phyloP scores from a whole-genome alignment of 257 asterid genomes.

The Paraleonurus japonicus region DNA sequence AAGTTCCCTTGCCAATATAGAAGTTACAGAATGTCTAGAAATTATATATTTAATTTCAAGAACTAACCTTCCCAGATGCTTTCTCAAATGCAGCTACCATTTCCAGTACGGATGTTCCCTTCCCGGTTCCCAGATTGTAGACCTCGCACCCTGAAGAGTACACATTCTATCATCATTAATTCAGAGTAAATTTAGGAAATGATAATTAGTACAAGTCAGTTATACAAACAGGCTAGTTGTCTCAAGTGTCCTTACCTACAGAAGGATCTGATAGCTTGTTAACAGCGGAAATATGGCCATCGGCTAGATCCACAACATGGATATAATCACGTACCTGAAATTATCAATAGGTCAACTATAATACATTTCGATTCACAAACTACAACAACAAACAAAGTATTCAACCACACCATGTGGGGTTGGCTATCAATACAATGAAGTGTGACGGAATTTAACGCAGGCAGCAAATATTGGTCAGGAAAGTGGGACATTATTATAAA shows the following conservation, averaged over 20 bases:
- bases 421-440: neutral
- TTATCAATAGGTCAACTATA: neutral
- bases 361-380: neutral
- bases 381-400: neutral
- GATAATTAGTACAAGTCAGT: neutral
- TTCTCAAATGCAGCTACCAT: conserved; percentile 95
- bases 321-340: conserved; percentile 91
- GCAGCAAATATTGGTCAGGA: neutral
- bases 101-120: conserved; percentile 93
- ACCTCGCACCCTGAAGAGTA: conserved; percentile 80
- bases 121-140: conserved; percentile 93
- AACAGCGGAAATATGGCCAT: conserved; percentile 90
- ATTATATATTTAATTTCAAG: neutral
- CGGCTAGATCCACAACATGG: conserved; percentile 91
- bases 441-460: neutral
- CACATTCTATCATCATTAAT: neutral
- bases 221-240: neutral
- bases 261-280: conserved; percentile 75
- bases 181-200: neutral
- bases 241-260: conserved; percentile 47
- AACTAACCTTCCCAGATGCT: conserved; percentile 88
- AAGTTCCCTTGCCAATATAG: neutral
- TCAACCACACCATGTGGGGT: neutral
- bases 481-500: neutral
- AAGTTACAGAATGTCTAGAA: neutral